Conservation (phyloP, 768 basidiomycete species). For the Asterophora parasitica region DNA sequence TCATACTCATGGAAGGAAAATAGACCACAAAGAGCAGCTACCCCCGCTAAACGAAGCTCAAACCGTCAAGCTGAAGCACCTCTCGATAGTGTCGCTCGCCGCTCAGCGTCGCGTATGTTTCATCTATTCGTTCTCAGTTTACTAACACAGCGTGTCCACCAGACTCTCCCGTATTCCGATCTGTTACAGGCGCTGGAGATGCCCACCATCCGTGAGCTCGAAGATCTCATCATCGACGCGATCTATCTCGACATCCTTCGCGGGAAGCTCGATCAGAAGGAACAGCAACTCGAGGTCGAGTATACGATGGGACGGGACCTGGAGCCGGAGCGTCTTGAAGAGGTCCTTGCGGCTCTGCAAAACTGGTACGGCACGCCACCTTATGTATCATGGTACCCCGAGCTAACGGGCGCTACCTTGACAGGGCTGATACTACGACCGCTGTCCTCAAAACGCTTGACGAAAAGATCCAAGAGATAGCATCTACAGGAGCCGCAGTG, state of each 20-base stretch:
- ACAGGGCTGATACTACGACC: constrained; percentile 68
- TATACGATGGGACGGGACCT: constrained; percentile 92
- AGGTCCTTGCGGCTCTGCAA: constrained; percentile 54
- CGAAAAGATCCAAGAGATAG: constrained; percentile 56
- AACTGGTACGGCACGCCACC: constrained; percentile 48
- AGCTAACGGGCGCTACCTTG: background rate
- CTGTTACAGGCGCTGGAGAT: constrained; percentile 71
- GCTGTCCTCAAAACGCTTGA: constrained; percentile 71
- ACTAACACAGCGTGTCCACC: constrained; percentile 3
- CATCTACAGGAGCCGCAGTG: constrained; percentile 34
- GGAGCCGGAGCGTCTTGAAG: constrained; percentile 64
- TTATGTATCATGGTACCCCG: background rate
- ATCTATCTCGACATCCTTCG: constrained; percentile 89
- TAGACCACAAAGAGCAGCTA: constrained; percentile 62
- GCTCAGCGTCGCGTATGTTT: constrained; percentile 64
- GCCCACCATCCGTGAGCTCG: constrained; percentile 79
- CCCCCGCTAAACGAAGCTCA: constrained; percentile 72
- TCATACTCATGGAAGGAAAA: constrained; percentile 5
- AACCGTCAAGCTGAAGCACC: constrained; percentile 84
- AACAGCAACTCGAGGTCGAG: constrained; percentile 85
- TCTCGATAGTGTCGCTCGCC: constrained; percentile 85
- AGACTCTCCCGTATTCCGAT: constrained; percentile 80
- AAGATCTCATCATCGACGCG: constrained; percentile 95
- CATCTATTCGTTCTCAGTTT: background rate
- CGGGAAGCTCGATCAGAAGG: constrained; percentile 91